Conservation (phyloP, 2,329 filamentous ascomycete species). For the Exophiala viscosa region DNA sequence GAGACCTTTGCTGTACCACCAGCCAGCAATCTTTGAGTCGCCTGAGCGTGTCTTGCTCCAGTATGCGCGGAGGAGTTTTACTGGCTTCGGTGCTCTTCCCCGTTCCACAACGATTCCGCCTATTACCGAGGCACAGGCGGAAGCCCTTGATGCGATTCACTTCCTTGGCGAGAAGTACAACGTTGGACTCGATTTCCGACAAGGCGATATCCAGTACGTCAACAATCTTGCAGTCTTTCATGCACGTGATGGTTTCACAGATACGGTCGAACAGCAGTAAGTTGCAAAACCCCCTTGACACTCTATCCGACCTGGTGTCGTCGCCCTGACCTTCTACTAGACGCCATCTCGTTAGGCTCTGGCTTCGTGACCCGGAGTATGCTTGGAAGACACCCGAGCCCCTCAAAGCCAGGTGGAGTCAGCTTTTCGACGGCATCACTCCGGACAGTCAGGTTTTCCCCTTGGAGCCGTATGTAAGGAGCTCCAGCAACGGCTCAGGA, state of each 20-base stretch:
- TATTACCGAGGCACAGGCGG: constrained; percentile 51
- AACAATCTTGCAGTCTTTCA: constrained; percentile 54
- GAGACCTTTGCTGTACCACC: constrained; percentile 49
- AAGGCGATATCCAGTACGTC: constrained; percentile 51
- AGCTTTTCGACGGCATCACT: constrained; percentile 40
- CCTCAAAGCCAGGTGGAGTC: constrained; percentile 38
- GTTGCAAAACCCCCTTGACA: constrained; percentile 6
- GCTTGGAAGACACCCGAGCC: constrained; percentile 43
- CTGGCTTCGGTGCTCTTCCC: constrained; percentile 45
- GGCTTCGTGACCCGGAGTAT: constrained; percentile 47
- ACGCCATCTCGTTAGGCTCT: constrained; percentile 47
- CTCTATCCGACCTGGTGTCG: not conserved
- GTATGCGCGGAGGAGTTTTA: constrained; percentile 58
- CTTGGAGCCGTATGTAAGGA: constrained; percentile 37
- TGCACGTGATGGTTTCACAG: constrained; percentile 46
- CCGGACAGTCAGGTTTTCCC: constrained; percentile 43
- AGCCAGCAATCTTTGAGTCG: constrained; percentile 43
- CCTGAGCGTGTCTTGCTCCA: constrained; percentile 58
- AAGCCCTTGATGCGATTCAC: constrained; percentile 51
- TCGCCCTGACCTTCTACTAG: constrained; percentile 21
- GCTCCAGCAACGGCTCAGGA: constrained; percentile 13
- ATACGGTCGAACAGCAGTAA: constrained; percentile 39
- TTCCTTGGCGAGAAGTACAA: constrained; percentile 46
- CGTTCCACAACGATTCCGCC: constrained; percentile 44
- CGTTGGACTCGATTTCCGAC: constrained; percentile 43